phyloP scores from a whole-genome alignment of 805 yeast species.

The Candida pseudoglaebosa region DNA sequence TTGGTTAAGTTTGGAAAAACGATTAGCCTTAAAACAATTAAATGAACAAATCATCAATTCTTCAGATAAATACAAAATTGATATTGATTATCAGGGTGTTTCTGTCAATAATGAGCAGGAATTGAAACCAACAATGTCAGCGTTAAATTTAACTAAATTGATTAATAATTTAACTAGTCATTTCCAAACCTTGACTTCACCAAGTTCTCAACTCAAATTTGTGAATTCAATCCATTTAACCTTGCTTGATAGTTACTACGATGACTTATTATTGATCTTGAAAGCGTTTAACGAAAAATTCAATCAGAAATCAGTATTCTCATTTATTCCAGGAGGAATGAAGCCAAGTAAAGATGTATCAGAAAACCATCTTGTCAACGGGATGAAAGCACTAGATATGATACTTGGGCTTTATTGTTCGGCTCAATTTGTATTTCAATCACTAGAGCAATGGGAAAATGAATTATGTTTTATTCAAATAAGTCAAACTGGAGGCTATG shows the following conservation, averaged over 20 bases:
- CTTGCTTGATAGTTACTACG: conserved; percentile 50
- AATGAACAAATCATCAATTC: conserved; percentile 45
- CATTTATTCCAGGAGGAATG: conserved; percentile 32
- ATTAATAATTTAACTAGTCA: conserved; percentile 54
- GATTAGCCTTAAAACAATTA: conserved; percentile 49
- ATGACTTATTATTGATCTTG: conserved; percentile 37
- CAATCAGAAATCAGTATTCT: conserved; percentile 27
- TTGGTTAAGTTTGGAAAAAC: conserved; percentile 54
- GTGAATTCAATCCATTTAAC: conserved; percentile 55
- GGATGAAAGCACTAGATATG: conserved; percentile 23
- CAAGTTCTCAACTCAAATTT: conserved; percentile 52
- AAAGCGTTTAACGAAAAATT: conserved; percentile 39
- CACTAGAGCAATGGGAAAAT: conserved; percentile 36
- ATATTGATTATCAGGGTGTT: conserved; percentile 44
- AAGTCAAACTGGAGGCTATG: conserved; percentile 14
- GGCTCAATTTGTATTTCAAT: conserved; percentile 24
- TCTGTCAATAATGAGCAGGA: conserved; percentile 13
- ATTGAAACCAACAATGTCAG: conserved; percentile 56
- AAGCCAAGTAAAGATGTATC: conserved; percentile 26
- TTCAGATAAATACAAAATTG: conserved; percentile 52
- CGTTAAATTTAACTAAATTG: conserved; percentile 53
- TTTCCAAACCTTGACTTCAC: conserved; percentile 47
- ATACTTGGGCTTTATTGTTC: conserved; percentile 34
- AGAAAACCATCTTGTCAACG: conserved; percentile 10
- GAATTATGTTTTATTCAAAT: conserved; percentile 38